Conservation (phyloP, 2,329 filamentous ascomycete genomes). For the Aspergillus pseudoglaucus region DNA sequence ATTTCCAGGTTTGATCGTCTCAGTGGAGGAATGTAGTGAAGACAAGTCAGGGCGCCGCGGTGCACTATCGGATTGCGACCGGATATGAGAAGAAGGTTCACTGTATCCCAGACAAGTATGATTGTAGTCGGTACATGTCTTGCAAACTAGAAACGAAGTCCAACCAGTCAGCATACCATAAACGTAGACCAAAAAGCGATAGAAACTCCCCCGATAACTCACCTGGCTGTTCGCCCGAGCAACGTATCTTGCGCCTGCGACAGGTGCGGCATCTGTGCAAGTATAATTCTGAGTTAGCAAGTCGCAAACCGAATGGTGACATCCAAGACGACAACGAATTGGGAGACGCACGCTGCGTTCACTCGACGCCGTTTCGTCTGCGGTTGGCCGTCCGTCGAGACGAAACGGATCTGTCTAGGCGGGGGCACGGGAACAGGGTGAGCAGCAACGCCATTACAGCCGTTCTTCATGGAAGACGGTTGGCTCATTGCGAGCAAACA, state of each 20-base stretch:
- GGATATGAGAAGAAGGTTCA: conserved; percentile 36
- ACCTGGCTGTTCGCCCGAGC: conserved; percentile 64
- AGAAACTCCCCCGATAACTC: conserved; percentile 5
- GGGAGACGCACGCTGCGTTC: conserved; percentile 61
- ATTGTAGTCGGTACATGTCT: conserved; percentile 65
- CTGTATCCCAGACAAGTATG: conserved; percentile 64
- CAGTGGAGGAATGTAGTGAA: conserved; percentile 12
- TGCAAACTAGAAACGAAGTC: conserved; percentile 44
- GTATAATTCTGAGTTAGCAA: conserved; percentile 6
- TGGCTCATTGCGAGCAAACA: conserved; percentile 34
- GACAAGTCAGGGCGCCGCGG: conserved; percentile 16
- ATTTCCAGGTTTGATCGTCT: conserved; percentile 9
- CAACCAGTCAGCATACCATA: conserved; percentile 3
- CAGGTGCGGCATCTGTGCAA: conserved; percentile 61
- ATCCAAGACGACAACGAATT: conserved; percentile 6
- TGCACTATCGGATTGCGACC: conserved; percentile 25
- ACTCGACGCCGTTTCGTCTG: conserved; percentile 73
- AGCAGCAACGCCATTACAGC: conserved; percentile 24
- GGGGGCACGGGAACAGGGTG: conserved; percentile 15
- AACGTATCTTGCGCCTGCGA: conserved; percentile 68
- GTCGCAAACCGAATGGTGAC: conserved; percentile 4
- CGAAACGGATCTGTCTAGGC: conserved; percentile 60
- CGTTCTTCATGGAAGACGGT: conserved; percentile 32
- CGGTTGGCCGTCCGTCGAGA: conserved; percentile 74
- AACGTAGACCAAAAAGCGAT: not conserved